Base-by-base conservation (phyloP, 2,329 filamentous ascomycete species). In the Xylogone sp. region DNA sequence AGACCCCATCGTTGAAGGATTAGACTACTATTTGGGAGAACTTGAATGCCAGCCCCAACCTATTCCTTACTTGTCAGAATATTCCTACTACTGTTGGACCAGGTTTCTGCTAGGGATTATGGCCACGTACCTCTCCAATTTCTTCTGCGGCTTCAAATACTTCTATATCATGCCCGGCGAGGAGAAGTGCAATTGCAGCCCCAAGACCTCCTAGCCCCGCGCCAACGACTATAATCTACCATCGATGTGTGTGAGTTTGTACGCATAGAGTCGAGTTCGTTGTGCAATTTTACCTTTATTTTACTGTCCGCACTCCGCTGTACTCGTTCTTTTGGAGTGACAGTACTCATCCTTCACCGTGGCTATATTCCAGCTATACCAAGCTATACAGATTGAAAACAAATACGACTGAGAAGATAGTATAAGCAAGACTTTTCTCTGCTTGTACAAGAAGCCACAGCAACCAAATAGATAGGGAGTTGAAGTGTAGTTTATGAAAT, bases 161-260 rank as follows among this genome's bases (percentile, higher is more conserved):
- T 4, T 63, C 66, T 16, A 75, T 72, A 16, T 60, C 54, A 51
- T 75, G 72, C 2, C 63, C 63, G 8, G 61, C 58, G 22, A 64
- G 54, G 12, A 57, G 42, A 24, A 58, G 53, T 6, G 62, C 53
- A 16, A 65, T 65, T 42, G 63, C 62, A 18, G 73, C 69, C 16
- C 72, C 69, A 8, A 83, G 68, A 4, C 79, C 79, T 21, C 77
- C 76, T 19, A 82, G 69, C 5, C 79, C 79, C 9, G 77, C 79
- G n/a, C 79, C 79, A 19, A 80, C 72, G 21, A 82, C 66, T 20
- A 81, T 69, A 21, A 80, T 52, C 59, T 62, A 45, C 13, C 20
- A 8, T 9, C 10, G 4, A 18, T 31, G 20, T 49, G 42, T 45
- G 43, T 8, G 20, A 46, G 34, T 16, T 10, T 21, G 24, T 27